Percentiles rank a stretch among this genome's conserved stretches.
Conservation (phyloP, 768 basidiomycete genomes). For the Multifurca ochricompacta region DNA sequence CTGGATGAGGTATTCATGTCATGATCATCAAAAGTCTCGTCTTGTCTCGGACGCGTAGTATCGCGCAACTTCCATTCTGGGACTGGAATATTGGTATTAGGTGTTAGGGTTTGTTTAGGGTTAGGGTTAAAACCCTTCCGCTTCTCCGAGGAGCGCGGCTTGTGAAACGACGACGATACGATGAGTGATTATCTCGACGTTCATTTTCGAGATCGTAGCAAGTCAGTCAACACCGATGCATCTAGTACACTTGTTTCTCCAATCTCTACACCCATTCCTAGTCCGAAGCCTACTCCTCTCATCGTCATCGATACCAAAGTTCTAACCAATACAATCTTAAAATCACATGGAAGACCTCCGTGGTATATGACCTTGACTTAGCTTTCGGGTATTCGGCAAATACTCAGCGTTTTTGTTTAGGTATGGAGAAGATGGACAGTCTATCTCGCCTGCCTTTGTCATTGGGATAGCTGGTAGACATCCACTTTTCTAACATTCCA, state of each 20-base stretch:
- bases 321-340: slow-evolving; percentile 69
- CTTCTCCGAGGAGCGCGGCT: too few species aligned
- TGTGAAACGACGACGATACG: too few species aligned
- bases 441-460: slow-evolving; percentile 70
- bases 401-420: slow-evolving; percentile 31
- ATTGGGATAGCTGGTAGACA: slow-evolving; percentile 68
- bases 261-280: slow-evolving; percentile 9
- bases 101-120: too few species aligned
- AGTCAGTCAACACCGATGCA: slow-evolving; percentile 4
- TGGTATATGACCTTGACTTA: slow-evolving; percentile 47
- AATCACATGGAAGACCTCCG: slow-evolving; percentile 79
- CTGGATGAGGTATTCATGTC: too few species aligned
- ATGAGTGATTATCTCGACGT: slow-evolving; percentile 14
- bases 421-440: slow-evolving; percentile 71
- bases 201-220: not conserved
- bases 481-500: not conserved
- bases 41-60: slow-evolving; percentile 6
- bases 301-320: slow-evolving; percentile 19
- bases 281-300: slow-evolving; percentile 4
- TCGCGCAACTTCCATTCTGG: slow-evolving; percentile 6
- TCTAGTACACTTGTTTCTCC: slow-evolving; percentile 8
- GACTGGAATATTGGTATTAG: too few species aligned
- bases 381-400: slow-evolving; percentile 6
- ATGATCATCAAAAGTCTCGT: too few species aligned
- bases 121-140: too few species aligned